Evolutionary conservation across 345 rosid genomes (phyloP), one percentile per base, ranked within the genome.

Genomic region (Eutrema japonicum): DNA sequence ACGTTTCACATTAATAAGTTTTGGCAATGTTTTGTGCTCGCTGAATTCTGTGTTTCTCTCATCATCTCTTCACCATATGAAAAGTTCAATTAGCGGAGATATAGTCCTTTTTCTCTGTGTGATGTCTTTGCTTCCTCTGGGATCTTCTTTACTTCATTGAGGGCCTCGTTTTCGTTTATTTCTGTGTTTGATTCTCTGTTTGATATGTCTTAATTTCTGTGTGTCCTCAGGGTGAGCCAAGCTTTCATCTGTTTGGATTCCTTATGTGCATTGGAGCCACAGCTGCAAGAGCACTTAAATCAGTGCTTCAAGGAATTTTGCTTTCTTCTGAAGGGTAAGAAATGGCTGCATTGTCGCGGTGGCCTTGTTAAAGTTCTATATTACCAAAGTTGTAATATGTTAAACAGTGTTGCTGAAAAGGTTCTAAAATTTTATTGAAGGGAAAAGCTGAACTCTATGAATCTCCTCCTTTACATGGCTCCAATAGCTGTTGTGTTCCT

Each of bases 391-490:
- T 57, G 1, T 7, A 32, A 12, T 45, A 3, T 12, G 40, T 54
- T 12, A 9, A 47, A 12, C 38, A 30, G 41, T 53, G 10, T 47
- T 61, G 60, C 65, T 83, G 62, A 83, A 75, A 16, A 7, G 2
- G n/a, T 48, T 55, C 26, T 27, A 30, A 38, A 27, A 29, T 71
- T 63, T 32, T 68, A 45, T 77, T 83, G 12, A 70, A 96, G 99
- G 90, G 99, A 96, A 85, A 96, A 92, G 88, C 89, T 96, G 68
- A 90, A 92, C 84, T 92, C 99, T 29, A 92, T 96, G 98, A 96
- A 96, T 75, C 92, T 96, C 10, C 95, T 96, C 43, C 86, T 96
- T 4, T 96, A 96, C 85, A 96, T 96, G 99, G 97, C 98, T 75
- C 99, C 99, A 0, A 82, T 96, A 70, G 99, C 99, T 16, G 99